phyloP scores from a whole-genome alignment of 352 stramenopile species.

The Pythium phragmiticola region DNA sequence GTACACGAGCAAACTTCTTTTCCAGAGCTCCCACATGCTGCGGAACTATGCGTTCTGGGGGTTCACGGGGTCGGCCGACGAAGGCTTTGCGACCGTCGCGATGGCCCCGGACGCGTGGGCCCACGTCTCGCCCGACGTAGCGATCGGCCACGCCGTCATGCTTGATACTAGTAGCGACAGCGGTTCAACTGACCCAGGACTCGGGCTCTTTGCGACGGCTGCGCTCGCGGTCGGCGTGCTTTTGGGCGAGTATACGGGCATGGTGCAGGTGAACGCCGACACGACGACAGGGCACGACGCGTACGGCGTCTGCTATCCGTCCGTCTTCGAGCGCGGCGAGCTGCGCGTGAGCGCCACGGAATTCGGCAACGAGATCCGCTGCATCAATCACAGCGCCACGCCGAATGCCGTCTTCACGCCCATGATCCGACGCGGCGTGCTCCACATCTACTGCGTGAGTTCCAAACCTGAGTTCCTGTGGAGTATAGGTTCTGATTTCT shows the following conservation, averaged over 20 bases:
- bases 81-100: slow-evolving; percentile 49
- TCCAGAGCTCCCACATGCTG: slow-evolving; percentile 63
- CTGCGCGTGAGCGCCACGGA: slow-evolving; percentile 68
- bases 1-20: slow-evolving; percentile 73
- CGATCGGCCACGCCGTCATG: slow-evolving; percentile 48
- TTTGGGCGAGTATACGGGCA: slow-evolving; percentile 68
- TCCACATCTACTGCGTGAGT: slow-evolving; percentile 79
- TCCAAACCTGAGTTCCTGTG: neutral
- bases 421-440: slow-evolving; percentile 62
- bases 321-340: slow-evolving; percentile 59
- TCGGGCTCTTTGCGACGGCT: slow-evolving; percentile 64
- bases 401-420: slow-evolving; percentile 65
- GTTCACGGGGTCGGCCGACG: slow-evolving; percentile 49
- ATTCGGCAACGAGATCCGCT: slow-evolving; percentile 76
- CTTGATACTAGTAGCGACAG: slow-evolving; percentile 30
- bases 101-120: slow-evolving; percentile 26
- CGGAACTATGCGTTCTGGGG: slow-evolving; percentile 80
- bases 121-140: slow-evolving; percentile 43
- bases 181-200: slow-evolving; percentile 33
- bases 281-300: slow-evolving; percentile 41
- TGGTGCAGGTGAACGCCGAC: slow-evolving; percentile 38
- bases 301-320: slow-evolving; percentile 75
- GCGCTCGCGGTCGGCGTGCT: slow-evolving; percentile 44
- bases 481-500: neutral
- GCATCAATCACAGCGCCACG: slow-evolving; percentile 69